A percentile compares a stretch with the other conserved stretches of the same genome.
Evolutionary conservation across 1,284 basidiomycete species (phyloP).

Genomic region (Cystobasidiaceae sp.): DNA sequence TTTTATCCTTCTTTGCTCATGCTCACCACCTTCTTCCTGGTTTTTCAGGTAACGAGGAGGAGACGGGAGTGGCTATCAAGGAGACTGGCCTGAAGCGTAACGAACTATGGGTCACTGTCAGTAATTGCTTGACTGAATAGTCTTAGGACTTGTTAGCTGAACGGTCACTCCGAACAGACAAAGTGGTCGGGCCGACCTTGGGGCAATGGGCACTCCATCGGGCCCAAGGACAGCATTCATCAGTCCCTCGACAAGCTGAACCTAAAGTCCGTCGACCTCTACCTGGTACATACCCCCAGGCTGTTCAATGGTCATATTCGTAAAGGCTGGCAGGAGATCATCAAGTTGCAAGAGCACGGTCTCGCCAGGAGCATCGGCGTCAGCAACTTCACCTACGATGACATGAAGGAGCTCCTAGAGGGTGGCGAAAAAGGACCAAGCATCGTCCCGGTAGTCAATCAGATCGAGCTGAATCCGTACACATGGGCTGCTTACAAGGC

Average conservation of each 20-base stretch:
- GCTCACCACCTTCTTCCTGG: not conserved
- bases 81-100: slow-evolving; percentile 21
- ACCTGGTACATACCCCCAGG: slow-evolving; percentile 49
- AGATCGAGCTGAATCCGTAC: slow-evolving; percentile 64
- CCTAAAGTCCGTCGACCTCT: slow-evolving; percentile 63
- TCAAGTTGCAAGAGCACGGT: slow-evolving; percentile 56
- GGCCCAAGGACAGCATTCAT: slow-evolving; percentile 50
- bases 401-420: slow-evolving; percentile 56
- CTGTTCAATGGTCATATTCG: slow-evolving; percentile 53
- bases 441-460: slow-evolving; percentile 63
- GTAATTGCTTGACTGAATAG: too few species aligned
- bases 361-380: slow-evolving; percentile 67
- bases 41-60: slow-evolving; percentile 15
- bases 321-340: slow-evolving; percentile 60
- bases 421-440: slow-evolving; percentile 16
- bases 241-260: slow-evolving; percentile 61
- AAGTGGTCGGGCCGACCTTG: slow-evolving; percentile 30
- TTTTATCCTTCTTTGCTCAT: not conserved
- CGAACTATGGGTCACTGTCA: slow-evolving; percentile 32
- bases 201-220: slow-evolving; percentile 22
- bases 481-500: slow-evolving; percentile 55
- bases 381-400: slow-evolving; percentile 60
- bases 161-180: not conserved
- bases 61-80: slow-evolving; percentile 30
- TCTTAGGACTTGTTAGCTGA: not conserved